phyloP scores from a whole-genome alignment of 352 stramenopile species.

The Nothophytophthora sp. region DNA sequence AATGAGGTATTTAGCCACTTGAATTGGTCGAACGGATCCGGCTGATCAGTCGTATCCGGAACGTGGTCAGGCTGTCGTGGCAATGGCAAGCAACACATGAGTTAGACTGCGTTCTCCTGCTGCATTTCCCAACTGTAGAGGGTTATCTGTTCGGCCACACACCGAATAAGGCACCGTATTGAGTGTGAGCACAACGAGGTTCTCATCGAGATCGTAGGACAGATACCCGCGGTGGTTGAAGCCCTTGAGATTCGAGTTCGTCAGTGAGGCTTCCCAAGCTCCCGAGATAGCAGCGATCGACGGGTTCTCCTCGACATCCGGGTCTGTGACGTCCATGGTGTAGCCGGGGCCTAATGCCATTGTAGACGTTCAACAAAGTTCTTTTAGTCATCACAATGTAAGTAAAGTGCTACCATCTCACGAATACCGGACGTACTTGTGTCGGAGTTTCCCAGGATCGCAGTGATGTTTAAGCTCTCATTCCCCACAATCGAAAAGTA shows the following conservation, averaged over 20 bases:
- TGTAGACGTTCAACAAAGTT: no score
- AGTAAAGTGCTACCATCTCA: no score
- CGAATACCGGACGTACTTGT: constrained; percentile 34
- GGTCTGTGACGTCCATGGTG: constrained; percentile 68
- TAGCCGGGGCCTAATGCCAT: constrained; percentile 49
- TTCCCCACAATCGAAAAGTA: constrained; percentile 39
- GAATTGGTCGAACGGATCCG: constrained; percentile 91
- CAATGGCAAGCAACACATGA: neutral
- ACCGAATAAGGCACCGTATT: constrained; percentile 84
- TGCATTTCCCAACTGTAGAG: no score
- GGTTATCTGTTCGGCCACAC: neutral
- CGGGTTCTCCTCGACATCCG: constrained; percentile 40
- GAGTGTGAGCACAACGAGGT: constrained; percentile 63
- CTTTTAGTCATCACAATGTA: constrained; percentile 21
- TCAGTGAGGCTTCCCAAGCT: constrained; percentile 52
- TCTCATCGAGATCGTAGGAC: constrained; percentile 55
- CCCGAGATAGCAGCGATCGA: constrained; percentile 52
- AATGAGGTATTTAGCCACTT: constrained; percentile 82
- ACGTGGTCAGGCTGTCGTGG: constrained; percentile 51
- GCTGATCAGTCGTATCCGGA: constrained; percentile 55
- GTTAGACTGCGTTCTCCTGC: no score
- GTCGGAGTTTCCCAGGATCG: constrained; percentile 69
- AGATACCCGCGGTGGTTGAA: constrained; percentile 63
- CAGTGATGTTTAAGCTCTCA: constrained; percentile 41
- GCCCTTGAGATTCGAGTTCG: constrained; percentile 38